A percentile compares a stretch with the other conserved stretches of the same genome.
Conservation (phyloP, 768 basidiomycete genomes). For the Lactarius quietus region DNA sequence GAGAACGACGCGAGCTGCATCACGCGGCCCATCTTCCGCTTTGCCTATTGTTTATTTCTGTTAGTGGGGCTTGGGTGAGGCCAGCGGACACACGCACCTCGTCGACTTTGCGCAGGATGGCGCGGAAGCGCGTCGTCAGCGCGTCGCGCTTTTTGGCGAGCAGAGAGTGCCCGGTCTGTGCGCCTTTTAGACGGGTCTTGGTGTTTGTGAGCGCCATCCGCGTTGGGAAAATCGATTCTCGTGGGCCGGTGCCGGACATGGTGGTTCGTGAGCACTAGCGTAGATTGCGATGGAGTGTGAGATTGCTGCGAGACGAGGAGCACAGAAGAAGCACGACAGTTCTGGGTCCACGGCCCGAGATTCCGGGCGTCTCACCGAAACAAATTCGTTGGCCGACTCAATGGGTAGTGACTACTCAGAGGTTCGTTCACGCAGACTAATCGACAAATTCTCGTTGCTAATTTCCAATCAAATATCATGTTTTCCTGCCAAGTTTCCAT, state of each 20-base stretch:
- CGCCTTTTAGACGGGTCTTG: slow-evolving; percentile 83
- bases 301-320: not conserved
- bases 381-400: no score
- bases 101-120: slow-evolving; percentile 95
- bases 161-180: slow-evolving; percentile 91
- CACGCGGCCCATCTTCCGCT: slow-evolving; percentile 97
- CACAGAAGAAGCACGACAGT: not conserved
- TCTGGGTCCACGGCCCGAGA: slow-evolving; percentile 7
- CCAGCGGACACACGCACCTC: slow-evolving; percentile 52
- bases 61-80: no score
- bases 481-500: no score
- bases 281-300: not conserved
- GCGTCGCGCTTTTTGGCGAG: slow-evolving; percentile 99
- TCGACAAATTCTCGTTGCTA: no score
- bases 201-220: slow-evolving; percentile 97
- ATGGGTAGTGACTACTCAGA: no score
- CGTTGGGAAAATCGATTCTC: slow-evolving; percentile 95
- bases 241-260: slow-evolving; percentile 88
- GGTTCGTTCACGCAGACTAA: no score
- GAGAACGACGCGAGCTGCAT: slow-evolving; percentile 99
- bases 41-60: slow-evolving; percentile 56
- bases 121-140: slow-evolving; percentile 88
- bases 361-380: not conserved
- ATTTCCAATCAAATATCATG: no score
- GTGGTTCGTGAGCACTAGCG: slow-evolving; percentile 14